These are phyloP conservation scores for Pisolithus tinctorius DNA, from an alignment of 768 basidiomycete species.

Conservation along the genomic window DNA sequence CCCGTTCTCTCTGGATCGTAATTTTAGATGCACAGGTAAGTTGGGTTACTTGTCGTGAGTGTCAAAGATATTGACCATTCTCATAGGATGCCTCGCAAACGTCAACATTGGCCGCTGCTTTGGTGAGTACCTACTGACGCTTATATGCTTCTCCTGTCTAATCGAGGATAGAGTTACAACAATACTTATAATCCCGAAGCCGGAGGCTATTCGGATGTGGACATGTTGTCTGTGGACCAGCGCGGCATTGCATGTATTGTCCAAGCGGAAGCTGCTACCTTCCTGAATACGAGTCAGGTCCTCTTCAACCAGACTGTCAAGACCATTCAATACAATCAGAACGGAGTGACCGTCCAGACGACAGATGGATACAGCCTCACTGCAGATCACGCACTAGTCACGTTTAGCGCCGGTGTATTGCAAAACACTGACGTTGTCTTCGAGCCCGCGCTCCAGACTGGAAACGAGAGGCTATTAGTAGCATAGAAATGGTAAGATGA, in stretches of 20 bases:
- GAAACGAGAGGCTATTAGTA: conserved; percentile 58
- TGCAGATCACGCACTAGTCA: conserved; percentile 56
- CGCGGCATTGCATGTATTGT: conserved; percentile 55
- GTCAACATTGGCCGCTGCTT: conserved; percentile 57
- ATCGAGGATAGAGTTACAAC: conserved; percentile 45
- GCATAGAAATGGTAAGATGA: conserved; percentile 47
- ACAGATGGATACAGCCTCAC: conserved; percentile 35
- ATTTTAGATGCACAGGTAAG: conserved; percentile 24
- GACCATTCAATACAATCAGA: conserved; percentile 36
- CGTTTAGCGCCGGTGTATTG: conserved; percentile 65
- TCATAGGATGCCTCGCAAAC: conserved; percentile 54
- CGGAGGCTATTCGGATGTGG: conserved; percentile 53
- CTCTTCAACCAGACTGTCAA: conserved; percentile 46
- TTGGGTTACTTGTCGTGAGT: not conserved
- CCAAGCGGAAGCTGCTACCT: conserved; percentile 49
- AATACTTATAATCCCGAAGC: conserved; percentile 44
- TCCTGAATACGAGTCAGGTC: conserved; percentile 43
- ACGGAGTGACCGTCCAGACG: conserved; percentile 44
- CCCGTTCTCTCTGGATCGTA: not conserved
- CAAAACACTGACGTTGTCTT: conserved; percentile 58
- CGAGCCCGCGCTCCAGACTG: conserved; percentile 45
- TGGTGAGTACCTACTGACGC: conserved; percentile 35
- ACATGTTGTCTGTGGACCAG: conserved; percentile 51
- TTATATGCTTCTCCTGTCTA: not conserved
- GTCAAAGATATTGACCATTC: conserved; percentile 24